Evolutionary conservation across 2,329 filamentous ascomycete genomes (phyloP).

Genomic region (Elsinoe ampelina): DNA sequence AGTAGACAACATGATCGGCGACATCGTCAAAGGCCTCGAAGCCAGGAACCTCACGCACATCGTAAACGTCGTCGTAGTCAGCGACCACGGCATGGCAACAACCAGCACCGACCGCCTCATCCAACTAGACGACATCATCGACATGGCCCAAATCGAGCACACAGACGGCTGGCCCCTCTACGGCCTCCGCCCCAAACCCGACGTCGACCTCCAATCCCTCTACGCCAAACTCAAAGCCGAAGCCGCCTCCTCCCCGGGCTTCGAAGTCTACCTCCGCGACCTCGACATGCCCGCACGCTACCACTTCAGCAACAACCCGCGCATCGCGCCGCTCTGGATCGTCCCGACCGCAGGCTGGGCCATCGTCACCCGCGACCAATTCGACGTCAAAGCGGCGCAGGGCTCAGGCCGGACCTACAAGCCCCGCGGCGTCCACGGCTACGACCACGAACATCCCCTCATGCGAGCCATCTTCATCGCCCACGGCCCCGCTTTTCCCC

Average conservation of each 20-base stretch:
- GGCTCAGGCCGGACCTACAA: slow-evolving; percentile 59
- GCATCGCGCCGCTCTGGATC: slow-evolving; percentile 92
- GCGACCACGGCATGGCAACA: slow-evolving; percentile 96
- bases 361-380: slow-evolving; percentile 71
- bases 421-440: slow-evolving; percentile 81
- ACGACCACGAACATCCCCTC: slow-evolving; percentile 86
- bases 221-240: slow-evolving; percentile 51
- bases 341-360: slow-evolving; percentile 89
- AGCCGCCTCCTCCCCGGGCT: slow-evolving; percentile 52
- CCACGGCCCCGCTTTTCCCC: slow-evolving; percentile 82
- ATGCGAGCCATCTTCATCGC: slow-evolving; percentile 97
- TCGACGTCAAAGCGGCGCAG: slow-evolving; percentile 60
- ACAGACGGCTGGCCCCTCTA: slow-evolving; percentile 91
- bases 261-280: slow-evolving; percentile 81
- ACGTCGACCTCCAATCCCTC: slow-evolving; percentile 54
- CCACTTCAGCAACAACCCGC: slow-evolving; percentile 77
- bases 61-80: slow-evolving; percentile 92
- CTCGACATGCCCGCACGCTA: slow-evolving; percentile 85
- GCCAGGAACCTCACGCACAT: slow-evolving; percentile 76
- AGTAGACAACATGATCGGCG: slow-evolving; percentile 76
- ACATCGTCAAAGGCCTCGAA: slow-evolving; percentile 66
- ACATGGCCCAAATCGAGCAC: slow-evolving; percentile 67
- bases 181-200: slow-evolving; percentile 71
- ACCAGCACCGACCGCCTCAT: slow-evolving; percentile 72
- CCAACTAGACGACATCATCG: slow-evolving; percentile 82